Evolutionary conservation across 805 yeast species (phyloP), one percentile per base, ranked within the genome.

Genomic region (Yarrowia sp.): DNA sequence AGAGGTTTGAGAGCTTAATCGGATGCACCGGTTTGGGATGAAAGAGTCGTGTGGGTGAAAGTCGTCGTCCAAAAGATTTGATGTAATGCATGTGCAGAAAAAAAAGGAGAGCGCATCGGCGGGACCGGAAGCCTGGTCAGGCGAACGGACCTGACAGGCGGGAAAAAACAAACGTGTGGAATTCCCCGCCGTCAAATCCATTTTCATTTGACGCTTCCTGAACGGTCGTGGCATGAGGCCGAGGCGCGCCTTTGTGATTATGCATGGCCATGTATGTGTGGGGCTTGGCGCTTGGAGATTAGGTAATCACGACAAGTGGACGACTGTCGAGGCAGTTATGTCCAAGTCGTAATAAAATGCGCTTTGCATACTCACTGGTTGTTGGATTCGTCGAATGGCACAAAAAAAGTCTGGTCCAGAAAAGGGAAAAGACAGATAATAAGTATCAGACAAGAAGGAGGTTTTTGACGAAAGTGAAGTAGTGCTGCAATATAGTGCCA

Each of bases 401-500:
- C 52, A n/a, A n/a, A 43, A 14, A 22, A 24, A 8, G 36, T 46
- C 36, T 30, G 22, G 36, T 16, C 10, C 21, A 11, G 14, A 22
- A 5, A n/a, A 16, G 33, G 33, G 30, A 4, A 30, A 19, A 33
- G 17, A 19, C 2, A 4, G 19, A 28, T 4, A 22, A 12, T 19
- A 28, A 26, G 22, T 28, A 30, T 4, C 21, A 24, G 26, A n/a
- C 10, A 8, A 7, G 19, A 26, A 16, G 21, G 22, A 9, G n/a
- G n/a, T n/a, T n/a, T n/a, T n/a, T n/a, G 36, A 30, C 36, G 52
- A 26, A 22, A 11, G 24, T 30, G 19, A n/a, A 30, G 52, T 30
- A 48, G 38, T 17, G 33, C 52, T 48, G 52, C 21, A 44, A 19
- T 43, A 43, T 43, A 22, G 52, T 46, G 52, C 52, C 52, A 46